These are phyloP conservation scores for Trichoderma afroharzianum DNA, from an alignment of 2,329 filamentous ascomycete genomes.

Conservation along the genomic window DNA sequence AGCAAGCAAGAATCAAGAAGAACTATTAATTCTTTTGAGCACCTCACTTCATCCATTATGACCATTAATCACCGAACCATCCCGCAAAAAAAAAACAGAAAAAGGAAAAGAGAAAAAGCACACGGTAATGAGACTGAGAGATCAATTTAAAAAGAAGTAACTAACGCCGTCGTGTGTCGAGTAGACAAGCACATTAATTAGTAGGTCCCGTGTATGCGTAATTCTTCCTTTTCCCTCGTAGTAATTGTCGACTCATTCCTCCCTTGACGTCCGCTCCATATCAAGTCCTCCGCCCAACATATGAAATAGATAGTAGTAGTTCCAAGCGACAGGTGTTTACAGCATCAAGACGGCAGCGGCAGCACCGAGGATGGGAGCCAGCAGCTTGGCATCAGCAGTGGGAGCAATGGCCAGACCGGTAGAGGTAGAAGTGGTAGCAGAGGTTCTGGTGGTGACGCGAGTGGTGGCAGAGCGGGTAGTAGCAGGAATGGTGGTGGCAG, in stretches of 20 bases:
- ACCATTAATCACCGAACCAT: not conserved
- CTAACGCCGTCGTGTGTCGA: slow-evolving; percentile 2
- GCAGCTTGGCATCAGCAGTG: slow-evolving; percentile 14
- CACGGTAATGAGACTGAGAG: not conserved
- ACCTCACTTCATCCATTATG: not conserved
- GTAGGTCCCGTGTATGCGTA: not conserved
- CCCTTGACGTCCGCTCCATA: not conserved
- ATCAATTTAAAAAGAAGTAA: not conserved
- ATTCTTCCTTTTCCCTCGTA: not conserved
- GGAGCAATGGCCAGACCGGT: not conserved
- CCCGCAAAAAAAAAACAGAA: not conserved
- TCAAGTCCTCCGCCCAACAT: not conserved
- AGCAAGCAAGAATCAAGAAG: not conserved
- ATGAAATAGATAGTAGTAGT: not conserved
- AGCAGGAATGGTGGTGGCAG: not conserved
- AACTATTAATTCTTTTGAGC: not conserved
- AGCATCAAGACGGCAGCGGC: slow-evolving; percentile 13
- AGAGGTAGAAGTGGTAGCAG: not conserved
- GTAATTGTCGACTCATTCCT: not conserved
- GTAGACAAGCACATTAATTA: slow-evolving; percentile 4
- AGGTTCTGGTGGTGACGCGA: not conserved
- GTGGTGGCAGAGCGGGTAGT: not conserved
- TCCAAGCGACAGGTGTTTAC: not conserved
- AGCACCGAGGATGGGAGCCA: slow-evolving; percentile 13
- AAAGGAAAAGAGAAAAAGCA: not conserved